These are phyloP conservation scores for Microcyclospora pomicola DNA, from an alignment of 2,329 filamentous ascomycete species.

Conservation along the genomic window DNA sequence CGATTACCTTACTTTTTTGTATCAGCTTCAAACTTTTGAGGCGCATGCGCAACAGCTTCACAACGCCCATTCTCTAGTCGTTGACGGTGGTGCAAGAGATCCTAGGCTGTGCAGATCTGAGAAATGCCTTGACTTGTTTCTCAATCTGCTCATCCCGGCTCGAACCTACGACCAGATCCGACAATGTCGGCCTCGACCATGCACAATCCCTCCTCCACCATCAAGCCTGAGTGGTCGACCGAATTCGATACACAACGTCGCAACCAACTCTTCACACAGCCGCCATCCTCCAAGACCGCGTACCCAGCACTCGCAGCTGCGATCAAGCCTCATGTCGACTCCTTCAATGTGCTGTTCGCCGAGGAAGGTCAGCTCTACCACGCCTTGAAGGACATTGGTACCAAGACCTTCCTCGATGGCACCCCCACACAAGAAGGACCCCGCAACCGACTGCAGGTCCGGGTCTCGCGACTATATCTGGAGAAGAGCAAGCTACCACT, in stretches of 20 bases:
- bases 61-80: too few relatives aligned
- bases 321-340: slow-evolving; percentile 85
- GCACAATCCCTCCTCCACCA: slow-evolving; percentile 31
- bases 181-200: slow-evolving; percentile 19
- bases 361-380: slow-evolving; percentile 59
- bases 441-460: slow-evolving; percentile 59
- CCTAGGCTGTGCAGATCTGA: too few relatives aligned
- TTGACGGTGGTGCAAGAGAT: too few relatives aligned
- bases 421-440: slow-evolving; percentile 39
- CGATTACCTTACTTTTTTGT: too few relatives aligned
- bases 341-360: slow-evolving; percentile 83
- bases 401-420: slow-evolving; percentile 75
- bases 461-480: slow-evolving; percentile 67
- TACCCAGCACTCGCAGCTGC: slow-evolving; percentile 77
- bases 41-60: too few relatives aligned
- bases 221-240: slow-evolving; percentile 64
- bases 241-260: slow-evolving; percentile 75
- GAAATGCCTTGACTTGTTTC: background rate
- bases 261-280: slow-evolving; percentile 77
- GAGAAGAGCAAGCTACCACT: slow-evolving; percentile 69
- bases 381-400: slow-evolving; percentile 76
- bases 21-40: too few relatives aligned
- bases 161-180: background rate
- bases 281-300: slow-evolving; percentile 72
- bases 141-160: too few relatives aligned